phyloP scores from a whole-genome alignment of 495 filamentous ascomycete species.

The Xanthoparmelia taractica region DNA sequence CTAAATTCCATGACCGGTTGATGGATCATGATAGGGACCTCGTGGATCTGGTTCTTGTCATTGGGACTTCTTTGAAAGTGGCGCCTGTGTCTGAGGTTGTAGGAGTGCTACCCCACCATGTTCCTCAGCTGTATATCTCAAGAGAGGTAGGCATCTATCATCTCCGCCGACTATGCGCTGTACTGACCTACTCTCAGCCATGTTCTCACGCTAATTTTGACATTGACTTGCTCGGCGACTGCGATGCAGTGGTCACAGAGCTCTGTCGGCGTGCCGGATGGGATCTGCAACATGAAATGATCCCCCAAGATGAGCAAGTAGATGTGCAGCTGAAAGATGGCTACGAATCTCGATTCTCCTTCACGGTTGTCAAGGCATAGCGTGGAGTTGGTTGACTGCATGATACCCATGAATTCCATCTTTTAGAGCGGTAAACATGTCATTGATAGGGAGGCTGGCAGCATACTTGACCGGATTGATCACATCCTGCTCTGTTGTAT shows the following conservation, averaged over 20 bases:
- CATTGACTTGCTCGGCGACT: conserved; percentile 87
- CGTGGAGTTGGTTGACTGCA: conserved; percentile 7
- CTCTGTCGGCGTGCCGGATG: conserved; percentile 79
- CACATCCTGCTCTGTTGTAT: not conserved
- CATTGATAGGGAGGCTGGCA: not conserved
- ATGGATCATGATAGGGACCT: conserved; percentile 66
- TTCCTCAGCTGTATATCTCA: conserved; percentile 93
- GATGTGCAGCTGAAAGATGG: conserved; percentile 51
- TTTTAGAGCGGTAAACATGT: not conserved
- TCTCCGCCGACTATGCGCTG: not conserved
- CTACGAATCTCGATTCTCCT: conserved; percentile 57
- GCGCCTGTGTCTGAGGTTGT: conserved; percentile 91
- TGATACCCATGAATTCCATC: conserved; percentile 11
- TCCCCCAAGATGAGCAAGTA: conserved; percentile 57
- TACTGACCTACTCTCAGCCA: conserved; percentile 40
- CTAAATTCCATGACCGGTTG: conserved; percentile 74
- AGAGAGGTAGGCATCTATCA: conserved; percentile 51
- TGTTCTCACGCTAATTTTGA: conserved; percentile 90
- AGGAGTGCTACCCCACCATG: conserved; percentile 61
- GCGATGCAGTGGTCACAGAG: conserved; percentile 84
- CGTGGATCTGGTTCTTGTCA: conserved; percentile 91
- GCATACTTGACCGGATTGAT: not conserved
- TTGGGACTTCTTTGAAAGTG: conserved; percentile 94
- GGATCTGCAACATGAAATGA: conserved; percentile 85
- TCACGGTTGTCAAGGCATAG: conserved; percentile 38